A percentile compares a stretch with the other conserved stretches of the same genome.
These are phyloP conservation scores for Raphanus sativus DNA, from an alignment of 345 rosid genomes.

Conservation along the genomic window DNA sequence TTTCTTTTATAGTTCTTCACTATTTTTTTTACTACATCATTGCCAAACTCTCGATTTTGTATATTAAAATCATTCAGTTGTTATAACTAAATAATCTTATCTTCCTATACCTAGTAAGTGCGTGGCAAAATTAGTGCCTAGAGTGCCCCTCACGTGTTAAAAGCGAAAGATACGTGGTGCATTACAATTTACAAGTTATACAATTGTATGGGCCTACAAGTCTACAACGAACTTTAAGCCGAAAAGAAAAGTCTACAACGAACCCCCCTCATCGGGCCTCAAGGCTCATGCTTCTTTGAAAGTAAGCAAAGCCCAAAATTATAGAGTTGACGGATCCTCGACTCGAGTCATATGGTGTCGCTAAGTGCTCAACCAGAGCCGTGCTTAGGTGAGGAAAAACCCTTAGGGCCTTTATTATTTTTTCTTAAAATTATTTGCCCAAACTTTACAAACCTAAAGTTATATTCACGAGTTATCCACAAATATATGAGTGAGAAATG, in stretches of 20 bases:
- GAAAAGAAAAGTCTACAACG: background rate
- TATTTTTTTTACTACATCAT: no score
- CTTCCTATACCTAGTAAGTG: no score
- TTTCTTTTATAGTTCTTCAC: background rate
- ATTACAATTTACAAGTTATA: background rate
- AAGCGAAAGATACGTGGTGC: background rate
- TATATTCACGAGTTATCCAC: constrained; percentile 2
- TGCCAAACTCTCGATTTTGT: no score
- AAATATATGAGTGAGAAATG: background rate
- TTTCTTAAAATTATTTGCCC: background rate
- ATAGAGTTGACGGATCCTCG: no score
- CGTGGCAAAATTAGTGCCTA: no score
- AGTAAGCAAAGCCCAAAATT: background rate
- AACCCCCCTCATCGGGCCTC: background rate
- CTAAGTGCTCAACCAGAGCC: background rate
- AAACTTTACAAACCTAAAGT: background rate
- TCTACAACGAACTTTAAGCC: background rate
- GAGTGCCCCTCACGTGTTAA: no score
- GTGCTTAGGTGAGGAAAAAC: background rate
- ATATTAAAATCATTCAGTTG: no score
- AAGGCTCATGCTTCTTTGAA: constrained; percentile 6
- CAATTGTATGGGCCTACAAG: background rate
- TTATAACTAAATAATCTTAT: no score
- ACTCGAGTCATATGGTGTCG: no score
- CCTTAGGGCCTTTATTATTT: background rate